Conservation (phyloP, 1,139 yeast species). For the Kazachstania sp. region DNA sequence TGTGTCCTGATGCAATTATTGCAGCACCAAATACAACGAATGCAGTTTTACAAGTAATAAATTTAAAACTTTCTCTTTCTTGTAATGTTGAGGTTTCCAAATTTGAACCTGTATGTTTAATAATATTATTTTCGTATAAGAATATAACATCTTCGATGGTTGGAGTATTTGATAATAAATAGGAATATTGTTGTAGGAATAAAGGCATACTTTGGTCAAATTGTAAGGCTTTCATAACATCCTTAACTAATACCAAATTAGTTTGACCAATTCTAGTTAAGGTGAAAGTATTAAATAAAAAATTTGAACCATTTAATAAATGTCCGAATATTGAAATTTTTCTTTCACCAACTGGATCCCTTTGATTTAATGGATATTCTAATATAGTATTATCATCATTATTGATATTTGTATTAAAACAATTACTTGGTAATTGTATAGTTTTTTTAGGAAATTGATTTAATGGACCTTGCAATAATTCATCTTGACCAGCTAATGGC, state of each 20-base stretch:
- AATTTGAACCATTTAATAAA: slow-evolving; percentile 61
- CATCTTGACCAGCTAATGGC: slow-evolving; percentile 10
- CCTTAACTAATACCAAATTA: slow-evolving; percentile 17
- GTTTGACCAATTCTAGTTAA: slow-evolving; percentile 11
- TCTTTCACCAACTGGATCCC: slow-evolving; percentile 68
- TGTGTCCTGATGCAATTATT: slow-evolving; percentile 50
- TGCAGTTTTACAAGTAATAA: slow-evolving; percentile 37
- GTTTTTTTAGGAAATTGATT: slow-evolving; percentile 12
- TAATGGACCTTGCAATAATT: slow-evolving; percentile 16
- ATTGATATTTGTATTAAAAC: slow-evolving; percentile 34
- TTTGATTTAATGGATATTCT: slow-evolving; percentile 24
- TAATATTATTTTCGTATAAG: not conserved
- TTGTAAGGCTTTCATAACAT: slow-evolving; percentile 15
- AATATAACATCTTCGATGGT: not conserved
- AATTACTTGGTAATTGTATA: slow-evolving; percentile 10
- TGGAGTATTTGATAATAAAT: not conserved
- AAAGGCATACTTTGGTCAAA: not conserved
- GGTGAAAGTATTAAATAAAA: slow-evolving; percentile 63
- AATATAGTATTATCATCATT: slow-evolving; percentile 6
- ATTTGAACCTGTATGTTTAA: not conserved
- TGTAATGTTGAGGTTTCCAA: not conserved
- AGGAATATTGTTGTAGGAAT: not conserved
- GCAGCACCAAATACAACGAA: slow-evolving; percentile 68
- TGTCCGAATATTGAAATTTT: slow-evolving; percentile 64
- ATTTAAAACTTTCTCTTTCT: not conserved